Evolutionary conservation across 192 early-diverging fungal species (phyloP).

Genomic region (Backusella sp.): DNA sequence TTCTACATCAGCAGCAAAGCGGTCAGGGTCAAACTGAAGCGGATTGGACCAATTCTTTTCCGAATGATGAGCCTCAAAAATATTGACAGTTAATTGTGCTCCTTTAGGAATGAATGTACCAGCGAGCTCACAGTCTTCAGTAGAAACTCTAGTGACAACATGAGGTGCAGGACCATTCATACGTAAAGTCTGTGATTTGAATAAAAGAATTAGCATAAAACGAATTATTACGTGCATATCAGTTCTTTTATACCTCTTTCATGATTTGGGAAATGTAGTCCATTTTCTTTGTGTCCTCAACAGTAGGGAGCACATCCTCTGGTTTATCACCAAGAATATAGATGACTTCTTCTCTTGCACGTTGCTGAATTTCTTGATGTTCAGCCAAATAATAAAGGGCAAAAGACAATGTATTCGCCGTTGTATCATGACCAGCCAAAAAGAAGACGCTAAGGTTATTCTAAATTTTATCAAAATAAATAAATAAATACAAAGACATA

Average conservation of each 20-base stretch:
- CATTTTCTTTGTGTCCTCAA: slow-evolving; percentile 52
- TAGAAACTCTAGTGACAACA: background rate
- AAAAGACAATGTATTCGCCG: slow-evolving; percentile 51
- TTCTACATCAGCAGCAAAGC: slow-evolving; percentile 7
- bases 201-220: background rate
- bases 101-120: slow-evolving; percentile 27
- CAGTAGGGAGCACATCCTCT: slow-evolving; percentile 46
- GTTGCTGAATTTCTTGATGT: slow-evolving; percentile 50
- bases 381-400: slow-evolving; percentile 47
- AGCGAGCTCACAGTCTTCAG: slow-evolving; percentile 26
- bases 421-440: slow-evolving; percentile 58
- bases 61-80: slow-evolving; percentile 15
- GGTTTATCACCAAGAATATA: slow-evolving; percentile 51
- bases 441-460: slow-evolving; percentile 43
- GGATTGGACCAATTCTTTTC: slow-evolving; percentile 13
- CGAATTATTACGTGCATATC: background rate
- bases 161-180: background rate
- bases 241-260: slow-evolving; percentile 37
- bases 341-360: slow-evolving; percentile 51
- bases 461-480: background rate
- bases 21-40: slow-evolving; percentile 20
- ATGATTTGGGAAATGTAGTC: slow-evolving; percentile 49
- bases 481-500: background rate
- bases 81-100: slow-evolving; percentile 11
- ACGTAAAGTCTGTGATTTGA: slow-evolving; percentile 1